These are phyloP conservation scores for Syncephalastrum contaminatum DNA, from an alignment of 371 early-diverging fungal species.

Conservation along the genomic window DNA sequence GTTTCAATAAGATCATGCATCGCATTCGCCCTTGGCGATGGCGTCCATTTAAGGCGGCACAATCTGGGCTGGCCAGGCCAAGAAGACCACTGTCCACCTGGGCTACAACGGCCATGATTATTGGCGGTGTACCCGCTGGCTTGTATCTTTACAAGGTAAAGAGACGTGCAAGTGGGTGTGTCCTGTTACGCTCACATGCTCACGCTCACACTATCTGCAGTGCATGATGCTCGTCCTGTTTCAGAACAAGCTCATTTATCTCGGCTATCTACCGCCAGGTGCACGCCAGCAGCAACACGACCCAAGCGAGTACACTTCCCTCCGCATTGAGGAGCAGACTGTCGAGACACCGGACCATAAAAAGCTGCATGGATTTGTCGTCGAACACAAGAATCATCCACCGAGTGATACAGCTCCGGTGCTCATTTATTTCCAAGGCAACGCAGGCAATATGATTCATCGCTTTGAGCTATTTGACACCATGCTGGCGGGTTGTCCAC, in stretches of 20 bases:
- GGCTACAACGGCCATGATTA: conserved; percentile 17
- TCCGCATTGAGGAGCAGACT: conserved; percentile 14
- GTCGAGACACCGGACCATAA: conserved; percentile 21
- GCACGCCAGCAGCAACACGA: conserved; percentile 23
- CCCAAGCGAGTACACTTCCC: conserved; percentile 3
- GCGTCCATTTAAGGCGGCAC: too few relatives aligned
- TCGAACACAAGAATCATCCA: conserved; percentile 11
- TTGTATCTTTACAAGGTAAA: conserved; percentile 30
- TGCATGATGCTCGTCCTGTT: conserved; percentile 39
- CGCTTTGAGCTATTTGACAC: conserved; percentile 34
- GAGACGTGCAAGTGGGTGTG: too few relatives aligned
- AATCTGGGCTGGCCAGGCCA: too few relatives aligned
- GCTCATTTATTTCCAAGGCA: conserved; percentile 22
- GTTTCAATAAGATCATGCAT: too few relatives aligned
- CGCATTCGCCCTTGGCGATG: too few relatives aligned
- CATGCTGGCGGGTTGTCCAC: conserved; percentile 10
- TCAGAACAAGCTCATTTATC: conserved; percentile 46
- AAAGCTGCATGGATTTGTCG: conserved; percentile 24
- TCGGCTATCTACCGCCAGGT: conserved; percentile 41
- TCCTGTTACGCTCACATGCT: too few relatives aligned
- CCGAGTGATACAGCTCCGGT: conserved; percentile 3
- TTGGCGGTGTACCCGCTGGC: conserved; percentile 25
- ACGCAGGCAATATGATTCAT: conserved; percentile 47
- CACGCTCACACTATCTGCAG: conserved; percentile 9
- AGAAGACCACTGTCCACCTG: conserved; percentile 14